Evolutionary conservation across 306 rosid species (phyloP), one percentile per base, ranked within the genome.

Genomic region (Ormosia semicastrata): DNA sequence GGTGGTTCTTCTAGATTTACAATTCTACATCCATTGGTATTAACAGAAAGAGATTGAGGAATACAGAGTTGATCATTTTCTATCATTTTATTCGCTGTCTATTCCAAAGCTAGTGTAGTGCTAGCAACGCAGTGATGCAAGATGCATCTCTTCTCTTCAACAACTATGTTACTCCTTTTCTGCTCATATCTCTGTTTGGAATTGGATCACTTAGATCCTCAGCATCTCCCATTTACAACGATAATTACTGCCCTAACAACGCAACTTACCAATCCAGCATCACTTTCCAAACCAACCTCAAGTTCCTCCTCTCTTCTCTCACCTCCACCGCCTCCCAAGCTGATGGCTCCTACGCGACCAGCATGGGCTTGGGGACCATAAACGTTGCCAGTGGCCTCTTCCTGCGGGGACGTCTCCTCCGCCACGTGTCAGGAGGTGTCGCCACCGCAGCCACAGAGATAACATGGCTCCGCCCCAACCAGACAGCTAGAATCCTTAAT

Each of bases 381-480:
- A 62, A 56, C 8, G 74, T 54, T 5, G 85, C 77, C 76, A 82
- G 47, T 49, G 88, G 91, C 40, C 64, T 52, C 3, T 84, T 86
- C 73, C 89, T 84, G 91, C 40, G 91, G 89, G 5, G 94, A 92
- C 15, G 66, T 80, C 36, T 13, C 54, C 65, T 1, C 59, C 14
- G 50, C 65, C 50, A 2, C 7, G 3, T 92, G 92, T 7, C 69
- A 50, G 12, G 69, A 67, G 1, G 92, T 46, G 77, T 90, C n/a
- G 0, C 41, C 66, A 5, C 76, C 14, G 91, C 92, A 0, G 68
- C 84, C 43, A 0, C 39, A 2, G 33, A 49, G 30, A 76, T 82
- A 5, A 41, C 8, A 3, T 17, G 12, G 0, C 77, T 3, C 4
- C 88, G 94, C 17, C 90, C 89, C 0, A 71, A 64, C 29, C 40